phyloP scores from a whole-genome alignment of 768 basidiomycete genomes.

The Lyophyllum decastes region DNA sequence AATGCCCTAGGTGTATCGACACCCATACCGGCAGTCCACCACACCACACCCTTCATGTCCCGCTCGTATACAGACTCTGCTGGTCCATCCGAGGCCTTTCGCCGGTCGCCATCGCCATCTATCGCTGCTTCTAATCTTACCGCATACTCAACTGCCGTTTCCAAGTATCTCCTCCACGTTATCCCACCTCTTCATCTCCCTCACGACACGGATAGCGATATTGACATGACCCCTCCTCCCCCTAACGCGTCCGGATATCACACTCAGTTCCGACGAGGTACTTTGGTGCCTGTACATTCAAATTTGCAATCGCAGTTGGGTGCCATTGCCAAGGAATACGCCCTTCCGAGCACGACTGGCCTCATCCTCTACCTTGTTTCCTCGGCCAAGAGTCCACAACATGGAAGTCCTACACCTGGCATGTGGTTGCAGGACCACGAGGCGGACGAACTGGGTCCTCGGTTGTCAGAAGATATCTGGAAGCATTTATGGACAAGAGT shows the following conservation, averaged over 20 bases:
- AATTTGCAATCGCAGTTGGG: constrained; percentile 80
- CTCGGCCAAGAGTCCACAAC: constrained; percentile 17
- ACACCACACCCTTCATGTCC: constrained; percentile 29
- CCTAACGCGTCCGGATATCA: constrained; percentile 73
- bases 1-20: constrained; percentile 84
- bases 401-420: constrained; percentile 11
- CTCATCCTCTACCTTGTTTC: constrained; percentile 80
- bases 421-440: constrained; percentile 27
- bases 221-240: constrained; percentile 53
- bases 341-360: constrained; percentile 83
- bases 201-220: constrained; percentile 54
- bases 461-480: constrained; percentile 88
- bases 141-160: constrained; percentile 43
- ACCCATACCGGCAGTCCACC: constrained; percentile 59
- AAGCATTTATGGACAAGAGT: constrained; percentile 81
- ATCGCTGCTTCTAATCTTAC: constrained; percentile 42
- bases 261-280: constrained; percentile 78
- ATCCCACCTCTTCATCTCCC: constrained; percentile 76
- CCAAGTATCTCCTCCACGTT: constrained; percentile 80
- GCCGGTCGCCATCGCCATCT: constrained; percentile 56
- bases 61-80: constrained; percentile 36
- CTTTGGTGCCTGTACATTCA: constrained; percentile 83
- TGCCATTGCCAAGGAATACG: constrained; percentile 93
- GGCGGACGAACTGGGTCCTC: constrained; percentile 67
- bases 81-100: constrained; percentile 33